Conservation (phyloP, 2,329 filamentous ascomycete species). For the Xylariaceae sp. region DNA sequence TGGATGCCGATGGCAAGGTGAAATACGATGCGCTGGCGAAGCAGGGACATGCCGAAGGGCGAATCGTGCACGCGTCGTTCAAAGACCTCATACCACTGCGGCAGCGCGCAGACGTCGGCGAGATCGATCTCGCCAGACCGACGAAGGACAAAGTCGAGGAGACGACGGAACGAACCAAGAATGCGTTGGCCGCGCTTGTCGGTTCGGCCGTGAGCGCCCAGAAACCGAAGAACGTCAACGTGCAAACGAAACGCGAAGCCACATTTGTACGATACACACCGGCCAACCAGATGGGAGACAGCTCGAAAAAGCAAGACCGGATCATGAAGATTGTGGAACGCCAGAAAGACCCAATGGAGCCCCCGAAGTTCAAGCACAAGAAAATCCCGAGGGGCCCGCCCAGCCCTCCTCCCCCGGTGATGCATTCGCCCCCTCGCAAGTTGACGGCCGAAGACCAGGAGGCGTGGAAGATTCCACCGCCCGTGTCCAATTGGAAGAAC, state of each 20-base stretch:
- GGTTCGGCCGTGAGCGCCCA: constrained; percentile 82
- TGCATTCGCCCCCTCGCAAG: constrained; percentile 92
- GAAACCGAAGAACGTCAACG: constrained; percentile 90
- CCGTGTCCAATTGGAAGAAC: constrained; percentile 98
- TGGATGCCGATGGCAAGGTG: constrained; percentile 85
- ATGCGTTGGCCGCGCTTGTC: constrained; percentile 74
- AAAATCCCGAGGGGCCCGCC: constrained; percentile 92
- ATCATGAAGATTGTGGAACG: constrained; percentile 98
- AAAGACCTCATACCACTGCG: constrained; percentile 93
- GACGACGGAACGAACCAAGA: constrained; percentile 81
- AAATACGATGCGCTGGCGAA: constrained; percentile 94
- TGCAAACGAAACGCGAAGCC: constrained; percentile 70
- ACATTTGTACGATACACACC: constrained; percentile 96
- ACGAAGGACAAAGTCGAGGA: constrained; percentile 76
- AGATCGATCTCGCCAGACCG: constrained; percentile 79
- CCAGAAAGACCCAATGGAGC: constrained; percentile 86
- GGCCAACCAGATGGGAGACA: constrained; percentile 89
- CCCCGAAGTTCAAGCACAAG: constrained; percentile 98
- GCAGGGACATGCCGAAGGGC: constrained; percentile 74
- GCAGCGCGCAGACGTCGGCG: constrained; percentile 86
- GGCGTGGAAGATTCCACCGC: constrained; percentile 81
- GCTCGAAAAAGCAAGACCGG: constrained; percentile 80
- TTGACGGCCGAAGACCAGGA: constrained; percentile 96
- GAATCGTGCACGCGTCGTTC: constrained; percentile 90
- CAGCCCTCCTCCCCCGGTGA: constrained; percentile 84